Conservation (phyloP, 2,329 filamentous ascomycete species). For the Aspergillus piperis region DNA sequence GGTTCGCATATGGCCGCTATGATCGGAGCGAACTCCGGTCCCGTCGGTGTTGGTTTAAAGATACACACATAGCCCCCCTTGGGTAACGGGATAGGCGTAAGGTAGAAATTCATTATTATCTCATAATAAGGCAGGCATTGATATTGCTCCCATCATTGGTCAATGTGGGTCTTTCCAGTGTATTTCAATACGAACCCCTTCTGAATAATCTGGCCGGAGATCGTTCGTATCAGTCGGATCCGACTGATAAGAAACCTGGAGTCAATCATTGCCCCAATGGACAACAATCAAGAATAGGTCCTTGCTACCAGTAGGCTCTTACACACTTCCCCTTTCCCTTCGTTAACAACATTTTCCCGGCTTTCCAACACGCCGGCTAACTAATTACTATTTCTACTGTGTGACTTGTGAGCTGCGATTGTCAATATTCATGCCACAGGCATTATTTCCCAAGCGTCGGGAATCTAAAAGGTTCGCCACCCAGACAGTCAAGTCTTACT, state of each 20-base stretch:
- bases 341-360: too few species aligned
- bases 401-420: too few species aligned
- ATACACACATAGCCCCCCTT: neutral
- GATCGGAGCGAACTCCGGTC: neutral
- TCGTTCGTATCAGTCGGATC: neutral
- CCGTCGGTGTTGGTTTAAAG: neutral
- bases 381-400: too few species aligned
- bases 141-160: neutral
- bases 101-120: neutral
- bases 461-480: too few species aligned
- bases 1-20: neutral
- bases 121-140: neutral
- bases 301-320: too few species aligned
- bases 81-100: neutral
- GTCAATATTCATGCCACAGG: too few species aligned
- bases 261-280: too few species aligned
- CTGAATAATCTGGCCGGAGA: neutral
- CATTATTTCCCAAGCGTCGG: too few species aligned
- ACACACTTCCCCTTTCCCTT: too few species aligned
- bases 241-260: neutral
- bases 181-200: neutral
- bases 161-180: neutral
- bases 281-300: too few species aligned
- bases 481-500: too few species aligned
- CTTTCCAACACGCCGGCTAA: too few species aligned